phyloP scores from a whole-genome alignment of 169 alveolate species.

The Fabrea salina region DNA sequence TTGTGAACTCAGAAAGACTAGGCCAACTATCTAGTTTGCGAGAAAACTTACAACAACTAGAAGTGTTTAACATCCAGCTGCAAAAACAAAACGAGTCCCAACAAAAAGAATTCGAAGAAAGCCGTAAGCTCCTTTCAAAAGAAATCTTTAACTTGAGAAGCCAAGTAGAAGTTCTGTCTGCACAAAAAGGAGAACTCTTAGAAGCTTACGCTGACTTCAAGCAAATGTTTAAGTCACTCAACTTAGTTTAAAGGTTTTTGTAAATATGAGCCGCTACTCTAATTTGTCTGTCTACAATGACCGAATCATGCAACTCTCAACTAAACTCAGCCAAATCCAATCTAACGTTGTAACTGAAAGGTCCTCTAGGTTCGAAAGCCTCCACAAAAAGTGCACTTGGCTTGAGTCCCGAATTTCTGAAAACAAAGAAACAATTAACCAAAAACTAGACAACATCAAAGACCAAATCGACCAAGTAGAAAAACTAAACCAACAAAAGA shows the following conservation, averaged over 20 bases:
- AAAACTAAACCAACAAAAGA: not conserved
- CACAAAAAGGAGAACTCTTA: slow-evolving; percentile 9
- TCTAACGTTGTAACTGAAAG: not conserved
- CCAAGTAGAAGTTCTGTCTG: not conserved
- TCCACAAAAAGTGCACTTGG: not conserved
- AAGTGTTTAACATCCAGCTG: not conserved
- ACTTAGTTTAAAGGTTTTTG: not conserved
- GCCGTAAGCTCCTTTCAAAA: not conserved
- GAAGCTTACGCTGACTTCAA: slow-evolving; percentile 4
- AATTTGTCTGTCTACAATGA: not conserved
- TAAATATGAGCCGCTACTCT: not conserved
- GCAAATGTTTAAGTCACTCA: slow-evolving; percentile 8
- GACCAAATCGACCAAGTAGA: not conserved
- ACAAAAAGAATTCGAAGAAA: not conserved
- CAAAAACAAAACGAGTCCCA: not conserved
- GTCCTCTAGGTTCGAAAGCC: not conserved
- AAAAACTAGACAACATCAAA: not conserved
- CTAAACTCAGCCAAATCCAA: not conserved
- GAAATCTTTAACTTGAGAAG: slow-evolving; percentile 12
- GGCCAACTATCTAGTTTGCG: not conserved
- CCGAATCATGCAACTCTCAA: not conserved
- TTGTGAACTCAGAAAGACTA: not conserved
- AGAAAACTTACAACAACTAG: not conserved
- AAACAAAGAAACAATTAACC: not conserved
- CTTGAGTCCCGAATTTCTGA: not conserved